Percentiles rank a stretch among this genome's conserved stretches.
These are phyloP conservation scores for Paecilomyces variotii DNA, from an alignment of 2,329 filamentous ascomycete genomes.

Conservation along the genomic window DNA sequence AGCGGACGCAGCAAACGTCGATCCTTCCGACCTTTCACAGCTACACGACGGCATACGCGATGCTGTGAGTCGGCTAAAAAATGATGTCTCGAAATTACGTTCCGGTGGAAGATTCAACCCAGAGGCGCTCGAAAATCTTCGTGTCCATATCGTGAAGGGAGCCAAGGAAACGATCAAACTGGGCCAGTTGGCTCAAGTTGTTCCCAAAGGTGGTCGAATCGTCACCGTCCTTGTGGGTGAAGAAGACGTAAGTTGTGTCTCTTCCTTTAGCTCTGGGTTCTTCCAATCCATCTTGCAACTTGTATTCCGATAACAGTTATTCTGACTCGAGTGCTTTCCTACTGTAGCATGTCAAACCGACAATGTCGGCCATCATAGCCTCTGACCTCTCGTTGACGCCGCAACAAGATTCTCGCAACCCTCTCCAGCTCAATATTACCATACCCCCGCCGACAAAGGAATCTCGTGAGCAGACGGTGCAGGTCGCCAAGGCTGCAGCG, in stretches of 20 bases:
- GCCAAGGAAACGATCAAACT: conserved; percentile 46
- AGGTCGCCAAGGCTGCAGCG: conserved; percentile 33
- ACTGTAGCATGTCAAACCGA: conserved; percentile 37
- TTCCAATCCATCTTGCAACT: not conserved
- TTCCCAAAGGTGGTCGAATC: conserved; percentile 54
- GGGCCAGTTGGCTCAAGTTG: conserved; percentile 58
- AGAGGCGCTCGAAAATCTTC: conserved; percentile 51
- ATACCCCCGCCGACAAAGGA: conserved; percentile 42
- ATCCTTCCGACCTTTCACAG: conserved; percentile 54
- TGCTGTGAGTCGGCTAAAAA: conserved; percentile 49
- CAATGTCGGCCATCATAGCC: conserved; percentile 34
- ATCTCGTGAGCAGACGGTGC: conserved; percentile 34
- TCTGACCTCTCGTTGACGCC: conserved; percentile 37
- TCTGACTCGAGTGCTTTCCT: not conserved
- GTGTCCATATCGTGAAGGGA: conserved; percentile 50
- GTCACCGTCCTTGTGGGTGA: conserved; percentile 58
- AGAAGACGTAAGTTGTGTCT: conserved; percentile 45
- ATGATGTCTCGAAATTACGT: conserved; percentile 54
- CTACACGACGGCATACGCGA: conserved; percentile 50
- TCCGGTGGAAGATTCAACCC: conserved; percentile 57
- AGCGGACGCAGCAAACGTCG: conserved; percentile 27
- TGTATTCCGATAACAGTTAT: not conserved
- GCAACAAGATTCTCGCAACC: conserved; percentile 35
- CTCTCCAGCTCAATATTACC: conserved; percentile 37
- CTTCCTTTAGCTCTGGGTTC: not conserved